phyloP scores from a whole-genome alignment of 2,329 filamentous ascomycete species.

The Diaporthe destruens region DNA sequence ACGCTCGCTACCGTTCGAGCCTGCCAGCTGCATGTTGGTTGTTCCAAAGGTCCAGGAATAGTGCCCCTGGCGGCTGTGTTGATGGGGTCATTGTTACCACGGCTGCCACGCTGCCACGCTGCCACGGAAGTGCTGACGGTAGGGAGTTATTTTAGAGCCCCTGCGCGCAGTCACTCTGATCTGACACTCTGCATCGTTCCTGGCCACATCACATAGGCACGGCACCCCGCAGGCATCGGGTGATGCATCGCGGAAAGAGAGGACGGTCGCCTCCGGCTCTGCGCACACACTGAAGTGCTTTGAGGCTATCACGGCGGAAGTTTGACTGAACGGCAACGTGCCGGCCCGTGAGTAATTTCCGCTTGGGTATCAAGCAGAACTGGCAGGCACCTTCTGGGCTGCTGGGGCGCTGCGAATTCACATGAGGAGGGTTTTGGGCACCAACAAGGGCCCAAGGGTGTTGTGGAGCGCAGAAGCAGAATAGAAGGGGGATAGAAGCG shows the following conservation, averaged over 20 bases:
- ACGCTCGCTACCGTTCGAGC: slow-evolving; percentile 15
- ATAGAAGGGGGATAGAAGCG: slow-evolving; percentile 33
- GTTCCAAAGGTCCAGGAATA: slow-evolving; percentile 27
- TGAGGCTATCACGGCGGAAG: background rate
- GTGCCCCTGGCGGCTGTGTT: slow-evolving; percentile 23
- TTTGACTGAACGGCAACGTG: slow-evolving; percentile 1
- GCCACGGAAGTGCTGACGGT: slow-evolving; percentile 25
- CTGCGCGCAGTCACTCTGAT: background rate
- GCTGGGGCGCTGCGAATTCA: slow-evolving; percentile 24
- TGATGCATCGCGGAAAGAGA: background rate
- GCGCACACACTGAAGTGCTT: background rate
- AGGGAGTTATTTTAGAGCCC: slow-evolving; percentile 25
- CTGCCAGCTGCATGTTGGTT: slow-evolving; percentile 18
- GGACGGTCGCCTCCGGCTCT: background rate
- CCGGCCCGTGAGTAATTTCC: slow-evolving; percentile 22
- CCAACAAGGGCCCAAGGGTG: background rate
- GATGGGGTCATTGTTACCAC: background rate
- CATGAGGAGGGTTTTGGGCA: slow-evolving; percentile 23
- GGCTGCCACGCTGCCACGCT: slow-evolving; percentile 2
- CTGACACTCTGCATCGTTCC: slow-evolving; percentile 12
- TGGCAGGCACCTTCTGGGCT: background rate
- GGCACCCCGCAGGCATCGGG: background rate
- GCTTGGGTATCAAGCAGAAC: slow-evolving; percentile 14
- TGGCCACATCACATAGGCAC: background rate
- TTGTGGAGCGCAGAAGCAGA: slow-evolving; percentile 30